phyloP scores from a whole-genome alignment of 2,329 filamentous ascomycete species.

The Pseudogymnoascus sp. region DNA sequence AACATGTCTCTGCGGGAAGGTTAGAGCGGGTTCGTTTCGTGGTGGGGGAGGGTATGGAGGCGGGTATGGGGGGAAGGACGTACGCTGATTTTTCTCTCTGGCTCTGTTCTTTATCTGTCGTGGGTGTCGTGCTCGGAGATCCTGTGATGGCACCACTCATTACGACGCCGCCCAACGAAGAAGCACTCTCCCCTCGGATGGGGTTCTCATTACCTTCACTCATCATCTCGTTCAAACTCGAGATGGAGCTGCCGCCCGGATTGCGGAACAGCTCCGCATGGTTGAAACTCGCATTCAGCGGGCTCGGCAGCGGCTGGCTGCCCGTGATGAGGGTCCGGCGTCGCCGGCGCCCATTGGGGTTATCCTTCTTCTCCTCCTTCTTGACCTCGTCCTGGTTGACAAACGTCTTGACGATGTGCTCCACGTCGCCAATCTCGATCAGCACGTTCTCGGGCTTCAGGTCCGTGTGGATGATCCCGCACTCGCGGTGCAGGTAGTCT shows the following conservation, averaged over 20 bases:
- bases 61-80: slow-evolving; percentile 31
- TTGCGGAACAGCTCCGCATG: slow-evolving; percentile 60
- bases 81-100: slow-evolving; percentile 92
- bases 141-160: slow-evolving; percentile 39
- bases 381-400: slow-evolving; percentile 67
- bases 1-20: slow-evolving; percentile 61
- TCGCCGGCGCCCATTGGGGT: slow-evolving; percentile 82
- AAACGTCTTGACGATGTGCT: slow-evolving; percentile 94
- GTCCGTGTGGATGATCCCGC: slow-evolving; percentile 97
- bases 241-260: slow-evolving; percentile 51
- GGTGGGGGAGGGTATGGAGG: neutral
- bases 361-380: slow-evolving; percentile 67
- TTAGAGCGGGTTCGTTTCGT: neutral
- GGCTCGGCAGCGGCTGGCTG: slow-evolving; percentile 90
- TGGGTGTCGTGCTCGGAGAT: slow-evolving; percentile 38
- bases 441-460: slow-evolving; percentile 96
- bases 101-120: slow-evolving; percentile 52
- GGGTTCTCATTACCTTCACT: slow-evolving; percentile 59
- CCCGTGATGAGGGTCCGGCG: slow-evolving; percentile 92
- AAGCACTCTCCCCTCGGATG: slow-evolving; percentile 31
- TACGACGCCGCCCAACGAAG: slow-evolving; percentile 38
- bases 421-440: slow-evolving; percentile 97
- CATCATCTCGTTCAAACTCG: slow-evolving; percentile 77
- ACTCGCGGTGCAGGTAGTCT: slow-evolving; percentile 94
- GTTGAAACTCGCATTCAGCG: slow-evolving; percentile 85